phyloP scores from a whole-genome alignment of 164 flowering plant genomes.

The Cinnamomum chago region DNA sequence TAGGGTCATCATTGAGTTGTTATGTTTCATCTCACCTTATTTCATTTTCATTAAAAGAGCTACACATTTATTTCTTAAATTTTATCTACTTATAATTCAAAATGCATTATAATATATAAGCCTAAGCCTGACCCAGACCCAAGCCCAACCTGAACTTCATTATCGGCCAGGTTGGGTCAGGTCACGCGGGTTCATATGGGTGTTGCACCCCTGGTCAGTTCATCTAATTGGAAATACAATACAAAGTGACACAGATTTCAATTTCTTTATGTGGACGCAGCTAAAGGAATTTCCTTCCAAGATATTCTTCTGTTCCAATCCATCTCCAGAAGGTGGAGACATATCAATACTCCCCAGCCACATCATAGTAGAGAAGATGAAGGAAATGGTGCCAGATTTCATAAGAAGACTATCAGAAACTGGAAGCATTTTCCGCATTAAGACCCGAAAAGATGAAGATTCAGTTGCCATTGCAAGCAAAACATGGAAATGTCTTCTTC shows the following conservation, averaged over 20 bases:
- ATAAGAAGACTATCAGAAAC: neutral
- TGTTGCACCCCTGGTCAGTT: too few species aligned
- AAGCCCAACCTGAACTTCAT: too few species aligned
- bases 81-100: too few species aligned
- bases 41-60: too few species aligned
- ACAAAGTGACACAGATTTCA: neutral
- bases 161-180: too few species aligned
- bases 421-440: neutral
- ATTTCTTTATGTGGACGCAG: neutral
- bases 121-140: too few species aligned
- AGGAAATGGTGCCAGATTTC: conserved; percentile 5
- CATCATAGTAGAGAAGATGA: conserved; percentile 5
- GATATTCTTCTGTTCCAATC: conserved; percentile 3
- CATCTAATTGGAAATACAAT: too few species aligned
- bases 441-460: neutral
- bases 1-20: too few species aligned
- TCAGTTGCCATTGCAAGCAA: neutral
- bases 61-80: too few species aligned
- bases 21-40: too few species aligned
- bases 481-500: conserved; percentile 3
- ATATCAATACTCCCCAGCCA: conserved; percentile 9
- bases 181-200: too few species aligned
- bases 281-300: conserved; percentile 7
- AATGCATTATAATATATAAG: too few species aligned
- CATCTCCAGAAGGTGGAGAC: conserved; percentile 9